phyloP scores from a whole-genome alignment of 129 eudicot species.

The Daucus carota region DH1_v3.0 NC_030383.2:11995001-11995500 shows the following conservation, averaged over 20 bases:
- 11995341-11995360: conserved; percentile 16
- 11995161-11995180: conserved; percentile 52
- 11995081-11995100: neutral
- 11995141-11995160: conserved; percentile 14
- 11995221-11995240: conserved; percentile 37
- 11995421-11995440: conserved; percentile 23
- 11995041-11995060: neutral
- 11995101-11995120: neutral
- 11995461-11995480: neutral
- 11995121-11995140: conserved; percentile 14
- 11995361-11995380: conserved; percentile 51
- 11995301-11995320: conserved; percentile 22
- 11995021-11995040: neutral
- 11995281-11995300: neutral
- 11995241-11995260: conserved; percentile 52
- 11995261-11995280: conserved; percentile 11
- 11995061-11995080: no score
- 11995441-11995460: conserved; percentile 5
- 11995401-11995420: conserved; percentile 35
- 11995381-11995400: conserved; percentile 34
- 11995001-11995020: no score
- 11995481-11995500: neutral
- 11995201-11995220: conserved; percentile 43
- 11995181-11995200: conserved; percentile 54
- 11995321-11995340: conserved; percentile 9